Evolutionary conservation across 75 land plant genomes (phyloP).

Genomic region (Pinus taeda): DNA sequence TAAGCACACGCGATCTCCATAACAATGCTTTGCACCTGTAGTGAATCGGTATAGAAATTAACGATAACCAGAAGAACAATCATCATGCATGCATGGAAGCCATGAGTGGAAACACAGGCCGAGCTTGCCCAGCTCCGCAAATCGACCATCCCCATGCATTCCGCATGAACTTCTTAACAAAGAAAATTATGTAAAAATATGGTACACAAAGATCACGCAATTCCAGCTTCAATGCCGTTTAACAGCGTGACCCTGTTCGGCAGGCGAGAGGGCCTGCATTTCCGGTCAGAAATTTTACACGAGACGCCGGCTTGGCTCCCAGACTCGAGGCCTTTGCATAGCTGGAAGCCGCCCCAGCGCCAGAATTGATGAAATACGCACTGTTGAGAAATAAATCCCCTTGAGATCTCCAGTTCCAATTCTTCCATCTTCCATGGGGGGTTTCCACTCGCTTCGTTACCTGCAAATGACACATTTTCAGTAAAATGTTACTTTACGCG

Average conservation of each 20-base stretch:
- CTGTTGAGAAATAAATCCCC: conserved; percentile 5
- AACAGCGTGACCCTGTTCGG: background rate
- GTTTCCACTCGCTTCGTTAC: conserved; percentile 5
- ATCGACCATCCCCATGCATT: no score
- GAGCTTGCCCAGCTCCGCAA: no score
- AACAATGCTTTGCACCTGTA: no score
- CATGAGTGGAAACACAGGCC: no score
- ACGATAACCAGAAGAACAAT: no score
- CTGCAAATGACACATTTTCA: background rate
- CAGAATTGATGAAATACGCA: background rate
- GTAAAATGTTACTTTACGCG: no score
- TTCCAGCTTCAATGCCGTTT: background rate
- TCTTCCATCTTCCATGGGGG: background rate
- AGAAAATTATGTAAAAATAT: no score
- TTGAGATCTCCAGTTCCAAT: conserved; percentile 10
- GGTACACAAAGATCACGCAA: no score
- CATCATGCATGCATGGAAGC: no score
- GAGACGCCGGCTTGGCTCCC: conserved; percentile 15
- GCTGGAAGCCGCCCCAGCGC: conserved; percentile 7
- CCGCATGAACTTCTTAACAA: no score
- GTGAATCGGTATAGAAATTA: no score
- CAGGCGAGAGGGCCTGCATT: conserved; percentile 52
- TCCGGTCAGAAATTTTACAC: conserved; percentile 35
- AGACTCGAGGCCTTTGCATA: conserved; percentile 7
- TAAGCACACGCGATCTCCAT: no score